phyloP scores from a whole-genome alignment of 2,329 filamentous ascomycete species.

The Knufia fluminis region DNA sequence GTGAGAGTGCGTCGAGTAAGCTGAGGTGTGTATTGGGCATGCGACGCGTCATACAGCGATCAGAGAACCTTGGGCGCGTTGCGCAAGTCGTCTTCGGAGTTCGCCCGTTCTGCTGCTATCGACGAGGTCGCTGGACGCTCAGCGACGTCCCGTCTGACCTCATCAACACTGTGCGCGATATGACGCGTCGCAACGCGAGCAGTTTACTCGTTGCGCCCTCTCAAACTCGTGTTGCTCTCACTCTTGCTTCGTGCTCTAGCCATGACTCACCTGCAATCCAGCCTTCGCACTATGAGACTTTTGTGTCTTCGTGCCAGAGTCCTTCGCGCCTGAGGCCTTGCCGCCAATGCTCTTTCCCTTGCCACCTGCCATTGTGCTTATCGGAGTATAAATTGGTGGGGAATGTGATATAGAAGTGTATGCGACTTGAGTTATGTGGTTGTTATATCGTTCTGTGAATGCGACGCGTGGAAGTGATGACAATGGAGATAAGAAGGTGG shows the following conservation, averaged over 20 bases:
- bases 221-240: background rate
- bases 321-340: constrained; percentile 74
- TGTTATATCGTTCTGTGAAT: constrained; percentile 8
- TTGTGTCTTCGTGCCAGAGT: constrained; percentile 75
- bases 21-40: background rate
- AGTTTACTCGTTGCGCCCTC: background rate
- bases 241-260: background rate
- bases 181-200: background rate
- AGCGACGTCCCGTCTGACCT: background rate
- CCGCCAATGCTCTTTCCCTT: constrained; percentile 90
- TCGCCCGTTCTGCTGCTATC: background rate
- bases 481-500: constrained; percentile 1
- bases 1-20: no score
- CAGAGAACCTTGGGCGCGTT: no score
- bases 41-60: background rate
- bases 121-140: background rate
- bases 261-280: constrained; percentile 75
- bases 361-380: constrained; percentile 61
- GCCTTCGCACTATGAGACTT: constrained; percentile 90
- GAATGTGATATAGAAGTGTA: constrained; percentile 4
- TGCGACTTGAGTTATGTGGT: constrained; percentile 10
- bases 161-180: background rate
- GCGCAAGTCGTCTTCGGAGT: no score
- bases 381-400: constrained; percentile 1
- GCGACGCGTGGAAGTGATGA: constrained; percentile 11